Conservation (phyloP, 352 stramenopile species). For the Globisporangium nagaii region DNA sequence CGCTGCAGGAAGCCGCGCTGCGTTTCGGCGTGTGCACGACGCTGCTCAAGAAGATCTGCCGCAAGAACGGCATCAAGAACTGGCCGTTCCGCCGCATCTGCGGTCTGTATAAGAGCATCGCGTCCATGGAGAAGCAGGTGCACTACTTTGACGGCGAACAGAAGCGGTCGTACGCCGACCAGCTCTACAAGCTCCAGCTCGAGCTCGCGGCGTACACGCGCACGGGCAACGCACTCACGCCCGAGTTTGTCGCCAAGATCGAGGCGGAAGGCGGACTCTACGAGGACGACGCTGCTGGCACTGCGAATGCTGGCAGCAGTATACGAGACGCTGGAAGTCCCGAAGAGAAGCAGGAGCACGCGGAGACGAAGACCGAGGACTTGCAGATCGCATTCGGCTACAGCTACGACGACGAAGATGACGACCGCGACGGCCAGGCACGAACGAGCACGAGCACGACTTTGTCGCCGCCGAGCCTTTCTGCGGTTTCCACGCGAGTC, state of each 20-base stretch:
- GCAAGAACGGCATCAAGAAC: conserved; percentile 50
- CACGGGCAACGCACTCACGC: conserved; percentile 33
- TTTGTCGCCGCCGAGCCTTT: neutral
- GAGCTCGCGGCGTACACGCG: conserved; percentile 38
- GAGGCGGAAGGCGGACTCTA: conserved; percentile 11
- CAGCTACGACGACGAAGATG: neutral
- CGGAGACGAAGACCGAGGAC: conserved; percentile 7
- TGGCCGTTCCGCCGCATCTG: conserved; percentile 62
- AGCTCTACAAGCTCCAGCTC: conserved; percentile 33
- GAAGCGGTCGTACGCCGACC: conserved; percentile 40
- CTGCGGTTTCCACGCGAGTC: conserved; percentile 1
- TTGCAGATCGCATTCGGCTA: neutral
- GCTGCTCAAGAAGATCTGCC: conserved; percentile 64
- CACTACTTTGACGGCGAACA: conserved; percentile 60
- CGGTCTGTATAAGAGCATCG: conserved; percentile 49
- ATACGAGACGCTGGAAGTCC: too few species aligned
- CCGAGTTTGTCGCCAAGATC: conserved; percentile 19
- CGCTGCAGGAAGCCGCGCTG: conserved; percentile 41
- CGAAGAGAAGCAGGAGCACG: neutral
- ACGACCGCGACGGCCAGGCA: neutral
- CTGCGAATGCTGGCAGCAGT: neutral
- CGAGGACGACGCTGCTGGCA: neutral
- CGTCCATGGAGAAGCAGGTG: conserved; percentile 53
- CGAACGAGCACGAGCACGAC: neutral
- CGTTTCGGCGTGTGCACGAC: conserved; percentile 63